Conservation (phyloP, 2,329 filamentous ascomycete genomes). For the Aspergillus sergii region DNA sequence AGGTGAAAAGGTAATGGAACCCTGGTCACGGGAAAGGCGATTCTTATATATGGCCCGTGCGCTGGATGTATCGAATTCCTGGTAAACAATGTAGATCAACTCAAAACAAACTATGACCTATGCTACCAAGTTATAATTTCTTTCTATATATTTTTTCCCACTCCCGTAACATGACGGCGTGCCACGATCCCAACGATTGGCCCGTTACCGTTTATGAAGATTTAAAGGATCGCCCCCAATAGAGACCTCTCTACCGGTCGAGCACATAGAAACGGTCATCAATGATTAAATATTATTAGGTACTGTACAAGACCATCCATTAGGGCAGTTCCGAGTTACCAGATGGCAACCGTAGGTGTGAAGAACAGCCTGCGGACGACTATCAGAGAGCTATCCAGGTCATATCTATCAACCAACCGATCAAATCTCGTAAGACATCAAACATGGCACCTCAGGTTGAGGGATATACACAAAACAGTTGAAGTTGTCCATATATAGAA, state of each 20-base stretch:
- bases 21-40: not conserved
- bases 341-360: not conserved
- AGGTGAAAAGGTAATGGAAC: not conserved
- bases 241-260: not conserved
- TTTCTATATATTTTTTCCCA: too few species aligned
- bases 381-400: not conserved
- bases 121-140: not conserved
- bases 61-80: not conserved
- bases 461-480: conserved; percentile 8
- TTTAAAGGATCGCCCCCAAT: too few species aligned
- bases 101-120: not conserved
- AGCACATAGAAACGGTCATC: not conserved
- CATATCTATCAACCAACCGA: conserved; percentile 7
- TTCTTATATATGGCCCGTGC: not conserved
- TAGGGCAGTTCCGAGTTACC: not conserved
- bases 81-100: not conserved
- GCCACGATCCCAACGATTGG: too few species aligned
- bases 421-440: conserved; percentile 11
- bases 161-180: too few species aligned
- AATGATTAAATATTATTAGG: conserved; percentile 3
- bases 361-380: not conserved
- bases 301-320: not conserved
- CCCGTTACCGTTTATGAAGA: too few species aligned
- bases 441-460: not conserved
- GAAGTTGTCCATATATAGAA: conserved; percentile 4